These are phyloP conservation scores for Talaromyces sp. DNA, from an alignment of 2,329 filamentous ascomycete genomes.

Conservation along the genomic window DNA sequence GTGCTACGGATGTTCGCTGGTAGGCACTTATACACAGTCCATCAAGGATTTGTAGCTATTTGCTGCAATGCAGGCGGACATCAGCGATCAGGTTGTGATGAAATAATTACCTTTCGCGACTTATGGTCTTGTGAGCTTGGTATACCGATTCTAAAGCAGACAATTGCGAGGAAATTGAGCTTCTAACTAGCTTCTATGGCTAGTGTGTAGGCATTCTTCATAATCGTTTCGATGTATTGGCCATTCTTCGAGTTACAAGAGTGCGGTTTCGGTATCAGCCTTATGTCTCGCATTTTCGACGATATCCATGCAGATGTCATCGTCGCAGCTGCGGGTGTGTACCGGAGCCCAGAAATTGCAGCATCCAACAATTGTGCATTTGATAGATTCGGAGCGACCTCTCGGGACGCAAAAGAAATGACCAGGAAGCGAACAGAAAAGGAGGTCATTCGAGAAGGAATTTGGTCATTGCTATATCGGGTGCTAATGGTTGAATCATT, in stretches of 20 bases:
- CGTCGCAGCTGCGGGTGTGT: neutral
- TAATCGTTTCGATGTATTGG: neutral
- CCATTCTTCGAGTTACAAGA: neutral
- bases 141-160: neutral
- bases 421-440: neutral
- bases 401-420: neutral
- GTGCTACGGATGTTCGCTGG: neutral
- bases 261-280: neutral
- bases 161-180: neutral
- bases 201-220: neutral
- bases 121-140: neutral
- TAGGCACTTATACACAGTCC: neutral
- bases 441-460: no score
- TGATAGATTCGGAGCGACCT: neutral
- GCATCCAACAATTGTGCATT: neutral
- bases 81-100: neutral
- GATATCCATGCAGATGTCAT: neutral
- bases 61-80: neutral
- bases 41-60: neutral
- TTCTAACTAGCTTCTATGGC: neutral
- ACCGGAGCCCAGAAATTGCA: neutral
- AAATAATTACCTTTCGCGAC: neutral
- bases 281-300: neutral
- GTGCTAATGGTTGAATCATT: neutral
- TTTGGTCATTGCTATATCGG: neutral